phyloP scores from a whole-genome alignment of 1,284 basidiomycete genomes.

The Spongiforma sp. region DNA sequence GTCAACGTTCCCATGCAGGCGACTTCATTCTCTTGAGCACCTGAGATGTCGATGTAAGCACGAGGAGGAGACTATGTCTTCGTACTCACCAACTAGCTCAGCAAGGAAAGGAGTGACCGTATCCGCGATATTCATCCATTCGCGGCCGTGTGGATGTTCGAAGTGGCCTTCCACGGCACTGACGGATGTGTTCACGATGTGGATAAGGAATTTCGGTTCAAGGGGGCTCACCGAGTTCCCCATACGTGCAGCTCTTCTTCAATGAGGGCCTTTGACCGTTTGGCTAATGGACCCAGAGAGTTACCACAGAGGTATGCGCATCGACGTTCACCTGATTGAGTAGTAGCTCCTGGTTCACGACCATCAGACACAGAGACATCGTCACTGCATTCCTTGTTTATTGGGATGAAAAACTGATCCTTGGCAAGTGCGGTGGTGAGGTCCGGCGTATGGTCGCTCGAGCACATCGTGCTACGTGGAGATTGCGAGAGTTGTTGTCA shows the following conservation, averaged over 20 bases:
- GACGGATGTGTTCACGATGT: slow-evolving; percentile 11
- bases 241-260: slow-evolving; percentile 91
- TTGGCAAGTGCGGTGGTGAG: slow-evolving; percentile 45
- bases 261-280: slow-evolving; percentile 73
- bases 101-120: slow-evolving; percentile 79
- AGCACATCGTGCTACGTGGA: no score
- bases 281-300: slow-evolving; percentile 87
- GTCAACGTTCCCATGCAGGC: slow-evolving; percentile 96
- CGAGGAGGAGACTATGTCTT: no score
- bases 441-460: no score
- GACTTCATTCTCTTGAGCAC: slow-evolving; percentile 88
- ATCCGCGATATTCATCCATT: slow-evolving; percentile 86
- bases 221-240: slow-evolving; percentile 68
- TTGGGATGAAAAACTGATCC: slow-evolving; percentile 67
- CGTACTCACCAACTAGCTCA: slow-evolving; percentile 75
- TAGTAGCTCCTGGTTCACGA: slow-evolving; percentile 23
- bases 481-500: no score
- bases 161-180: slow-evolving; percentile 95
- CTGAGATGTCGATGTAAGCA: slow-evolving; percentile 45
- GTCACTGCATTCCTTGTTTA: slow-evolving; percentile 60
- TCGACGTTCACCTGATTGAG: slow-evolving; percentile 49
- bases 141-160: slow-evolving; percentile 80
- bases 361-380: slow-evolving; percentile 45
- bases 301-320: slow-evolving; percentile 96
- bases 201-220: slow-evolving; percentile 11